Conservation (phyloP, 2,329 filamentous ascomycete species). For the Colletotrichum lindemuthianum region DNA sequence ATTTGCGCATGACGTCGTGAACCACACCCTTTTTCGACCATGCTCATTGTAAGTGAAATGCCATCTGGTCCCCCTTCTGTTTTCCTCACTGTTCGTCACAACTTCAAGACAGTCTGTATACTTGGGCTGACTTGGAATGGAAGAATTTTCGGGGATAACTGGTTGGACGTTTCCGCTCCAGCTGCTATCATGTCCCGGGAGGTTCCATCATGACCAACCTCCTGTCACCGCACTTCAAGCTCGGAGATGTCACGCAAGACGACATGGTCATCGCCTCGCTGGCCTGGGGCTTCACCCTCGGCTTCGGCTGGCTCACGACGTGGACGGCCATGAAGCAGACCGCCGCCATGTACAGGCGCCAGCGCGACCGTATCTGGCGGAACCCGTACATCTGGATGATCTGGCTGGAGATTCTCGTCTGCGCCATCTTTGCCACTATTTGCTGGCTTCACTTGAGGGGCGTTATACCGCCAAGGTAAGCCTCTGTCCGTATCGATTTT, state of each 20-base stretch:
- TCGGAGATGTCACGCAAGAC: slow-evolving; percentile 37
- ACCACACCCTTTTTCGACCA: not conserved
- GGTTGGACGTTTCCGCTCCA: slow-evolving; percentile 11
- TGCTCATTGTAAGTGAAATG: slow-evolving; percentile 10
- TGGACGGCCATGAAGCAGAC: slow-evolving; percentile 51
- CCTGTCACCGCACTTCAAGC: slow-evolving; percentile 36
- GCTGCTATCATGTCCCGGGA: slow-evolving; percentile 27
- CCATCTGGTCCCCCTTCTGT: not conserved
- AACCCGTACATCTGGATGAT: slow-evolving; percentile 59
- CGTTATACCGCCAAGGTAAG: slow-evolving; percentile 35
- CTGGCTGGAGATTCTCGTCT: slow-evolving; percentile 57
- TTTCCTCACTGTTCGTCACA: not conserved
- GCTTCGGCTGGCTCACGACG: slow-evolving; percentile 51
- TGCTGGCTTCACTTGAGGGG: slow-evolving; percentile 38
- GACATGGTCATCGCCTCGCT: slow-evolving; percentile 44
- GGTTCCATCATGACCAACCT: slow-evolving; percentile 32
- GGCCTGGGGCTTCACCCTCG: slow-evolving; percentile 52
- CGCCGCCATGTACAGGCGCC: slow-evolving; percentile 46
- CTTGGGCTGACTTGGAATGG: not conserved
- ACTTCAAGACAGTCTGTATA: too few species aligned
- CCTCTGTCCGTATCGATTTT: not conserved
- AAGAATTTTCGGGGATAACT: slow-evolving; percentile 11
- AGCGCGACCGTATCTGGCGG: slow-evolving; percentile 42
- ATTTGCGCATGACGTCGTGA: slow-evolving; percentile 10
- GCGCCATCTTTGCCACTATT: slow-evolving; percentile 53